Evolutionary conservation across 345 rosid genomes (phyloP).

Genomic region (Acer negundo): DNA sequence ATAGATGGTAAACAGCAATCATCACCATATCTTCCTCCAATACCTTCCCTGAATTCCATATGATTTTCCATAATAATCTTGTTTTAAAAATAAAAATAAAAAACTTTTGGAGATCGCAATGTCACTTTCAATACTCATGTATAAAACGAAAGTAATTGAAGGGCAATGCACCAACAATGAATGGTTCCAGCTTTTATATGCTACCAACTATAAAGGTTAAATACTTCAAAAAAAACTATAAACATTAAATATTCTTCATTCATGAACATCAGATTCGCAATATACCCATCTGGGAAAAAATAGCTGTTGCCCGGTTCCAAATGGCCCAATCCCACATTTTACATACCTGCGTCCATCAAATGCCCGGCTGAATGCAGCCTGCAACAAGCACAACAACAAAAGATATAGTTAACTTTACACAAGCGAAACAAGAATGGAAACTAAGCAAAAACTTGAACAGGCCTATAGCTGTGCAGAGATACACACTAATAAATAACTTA

Average conservation of each 20-base stretch:
- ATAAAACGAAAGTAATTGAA: background rate
- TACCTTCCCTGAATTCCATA: too few relatives aligned
- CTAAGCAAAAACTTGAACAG: background rate
- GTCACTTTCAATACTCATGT: background rate
- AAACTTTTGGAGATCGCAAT: background rate
- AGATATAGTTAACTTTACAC: too few relatives aligned
- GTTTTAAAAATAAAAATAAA: too few relatives aligned
- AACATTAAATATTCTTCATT: background rate
- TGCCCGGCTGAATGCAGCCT: conserved; percentile 95
- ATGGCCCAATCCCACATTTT: conserved; percentile 65
- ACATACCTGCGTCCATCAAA: conserved; percentile 67
- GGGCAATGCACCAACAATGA: background rate
- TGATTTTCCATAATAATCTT: too few relatives aligned
- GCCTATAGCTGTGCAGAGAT: too few relatives aligned
- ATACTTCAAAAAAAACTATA: too few relatives aligned
- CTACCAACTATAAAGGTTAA: too few relatives aligned
- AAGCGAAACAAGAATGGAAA: background rate
- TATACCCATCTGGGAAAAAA: conserved; percentile 87
- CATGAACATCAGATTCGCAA: background rate
- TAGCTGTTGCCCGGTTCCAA: conserved; percentile 79
- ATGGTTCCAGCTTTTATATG: background rate
- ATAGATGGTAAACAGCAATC: too few relatives aligned
- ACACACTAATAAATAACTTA: too few relatives aligned
- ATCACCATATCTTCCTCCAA: background rate
- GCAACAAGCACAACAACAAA: background rate